phyloP scores from a whole-genome alignment of 2,329 filamentous ascomycete species.

The Penicillium glabrum region DNA sequence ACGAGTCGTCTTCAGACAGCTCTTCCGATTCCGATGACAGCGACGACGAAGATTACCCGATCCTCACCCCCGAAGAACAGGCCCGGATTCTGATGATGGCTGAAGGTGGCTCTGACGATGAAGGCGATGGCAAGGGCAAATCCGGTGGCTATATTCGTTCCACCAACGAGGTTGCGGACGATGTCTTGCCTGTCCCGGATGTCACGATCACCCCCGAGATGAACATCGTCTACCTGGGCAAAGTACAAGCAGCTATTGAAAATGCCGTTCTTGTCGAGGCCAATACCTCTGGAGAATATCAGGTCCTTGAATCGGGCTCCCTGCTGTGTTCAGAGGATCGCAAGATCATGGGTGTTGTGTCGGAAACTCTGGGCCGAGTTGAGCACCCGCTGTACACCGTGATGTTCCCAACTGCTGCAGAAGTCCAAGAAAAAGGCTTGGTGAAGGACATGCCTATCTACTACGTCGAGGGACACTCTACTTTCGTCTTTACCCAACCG shows the following conservation, averaged over 20 bases:
- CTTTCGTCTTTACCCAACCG: constrained; percentile 82
- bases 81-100: constrained; percentile 82
- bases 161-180: constrained; percentile 72
- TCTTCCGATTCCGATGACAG: constrained; percentile 63
- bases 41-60: constrained; percentile 61
- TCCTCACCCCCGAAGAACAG: constrained; percentile 78
- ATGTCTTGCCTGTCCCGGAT: constrained; percentile 70
- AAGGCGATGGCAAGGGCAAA: constrained; percentile 57
- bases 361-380: constrained; percentile 82
- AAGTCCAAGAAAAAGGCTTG: constrained; percentile 68
- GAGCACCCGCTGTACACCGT: constrained; percentile 84
- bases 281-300: constrained; percentile 74
- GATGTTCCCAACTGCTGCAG: constrained; percentile 67
- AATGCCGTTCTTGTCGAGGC: constrained; percentile 77
- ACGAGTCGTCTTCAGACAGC: constrained; percentile 63
- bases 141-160: constrained; percentile 63
- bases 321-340: constrained; percentile 77
- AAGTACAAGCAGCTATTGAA: constrained; percentile 74
- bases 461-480: constrained; percentile 76
- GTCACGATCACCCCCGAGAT: constrained; percentile 75
- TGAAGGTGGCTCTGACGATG: constrained; percentile 77
- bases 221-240: constrained; percentile 73
- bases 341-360: constrained; percentile 75
- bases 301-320: constrained; percentile 80
- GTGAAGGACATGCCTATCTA: constrained; percentile 69